Conservation (phyloP, 1,284 basidiomycete genomes). For the Apiotrichum gracile region DNA sequence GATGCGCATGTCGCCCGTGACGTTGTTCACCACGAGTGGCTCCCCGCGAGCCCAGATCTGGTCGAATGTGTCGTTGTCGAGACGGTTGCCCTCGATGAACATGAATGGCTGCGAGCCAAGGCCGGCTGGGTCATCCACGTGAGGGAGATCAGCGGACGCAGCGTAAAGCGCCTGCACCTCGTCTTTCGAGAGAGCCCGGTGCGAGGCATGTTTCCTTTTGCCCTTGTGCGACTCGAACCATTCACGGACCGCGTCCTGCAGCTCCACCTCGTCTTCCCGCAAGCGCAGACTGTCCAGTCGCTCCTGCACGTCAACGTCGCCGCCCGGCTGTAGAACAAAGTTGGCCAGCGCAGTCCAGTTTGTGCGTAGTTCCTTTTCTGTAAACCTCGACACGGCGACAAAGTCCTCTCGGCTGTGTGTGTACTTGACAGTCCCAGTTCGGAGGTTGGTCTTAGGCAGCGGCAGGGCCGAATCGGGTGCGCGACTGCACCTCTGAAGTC, state of each 20-base stretch:
- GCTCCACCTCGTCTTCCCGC: conserved; percentile 16
- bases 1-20: conserved; percentile 58
- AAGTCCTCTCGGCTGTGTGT: conserved; percentile 52
- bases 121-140: conserved; percentile 31
- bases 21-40: conserved; percentile 67
- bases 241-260: conserved; percentile 4
- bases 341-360: conserved; percentile 37
- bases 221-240: background rate
- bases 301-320: conserved; percentile 16
- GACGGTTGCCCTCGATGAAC: conserved; percentile 52
- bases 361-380: conserved; percentile 57
- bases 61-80: conserved; percentile 61
- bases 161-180: conserved; percentile 20
- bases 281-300: conserved; percentile 25
- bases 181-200: background rate
- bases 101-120: conserved; percentile 36
- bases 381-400: conserved; percentile 72
- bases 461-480: conserved; percentile 6
- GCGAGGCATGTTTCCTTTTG: background rate
- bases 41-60: conserved; percentile 65
- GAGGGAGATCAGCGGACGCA: conserved; percentile 5
- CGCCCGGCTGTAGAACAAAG: conserved; percentile 26
- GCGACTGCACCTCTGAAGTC: conserved; percentile 20
- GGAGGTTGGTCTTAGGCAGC: background rate
- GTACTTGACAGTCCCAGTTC: background rate